Conservation (phyloP, 2,329 filamentous ascomycete species). For the Aspergillus tamarii region DNA sequence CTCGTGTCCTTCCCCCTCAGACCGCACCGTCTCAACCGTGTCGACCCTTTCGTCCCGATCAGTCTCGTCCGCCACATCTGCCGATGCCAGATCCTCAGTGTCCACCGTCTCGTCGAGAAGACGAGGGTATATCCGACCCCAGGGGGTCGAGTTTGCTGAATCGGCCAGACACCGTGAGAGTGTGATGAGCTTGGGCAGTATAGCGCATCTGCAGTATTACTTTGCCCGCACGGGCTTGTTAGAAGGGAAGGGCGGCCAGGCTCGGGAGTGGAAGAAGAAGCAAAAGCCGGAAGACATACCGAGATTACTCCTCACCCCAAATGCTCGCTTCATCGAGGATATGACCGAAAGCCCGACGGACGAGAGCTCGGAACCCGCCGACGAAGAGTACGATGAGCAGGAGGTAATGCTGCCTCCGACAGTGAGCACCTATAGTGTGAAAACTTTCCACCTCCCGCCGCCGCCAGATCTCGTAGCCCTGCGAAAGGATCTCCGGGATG, state of each 20-base stretch:
- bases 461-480: conserved; percentile 82
- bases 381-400: conserved; percentile 62
- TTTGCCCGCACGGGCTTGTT: conserved; percentile 92
- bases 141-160: conserved; percentile 84
- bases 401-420: conserved; percentile 91
- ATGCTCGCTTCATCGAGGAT: conserved; percentile 44
- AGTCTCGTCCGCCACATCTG: conserved; percentile 47
- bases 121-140: conserved; percentile 84
- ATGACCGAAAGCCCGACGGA: conserved; percentile 58
- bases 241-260: conserved; percentile 89
- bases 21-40: conserved; percentile 50
- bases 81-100: conserved; percentile 46
- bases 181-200: conserved; percentile 94
- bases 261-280: conserved; percentile 68
- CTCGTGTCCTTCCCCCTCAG: conserved; percentile 45
- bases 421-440: conserved; percentile 90
- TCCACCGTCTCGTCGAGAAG: conserved; percentile 54
- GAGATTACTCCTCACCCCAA: conserved; percentile 42
- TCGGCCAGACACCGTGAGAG: conserved; percentile 90
- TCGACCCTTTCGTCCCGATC: conserved; percentile 52
- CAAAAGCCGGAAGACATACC: conserved; percentile 43
- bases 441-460: conserved; percentile 77
- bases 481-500: conserved; percentile 68
- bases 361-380: conserved; percentile 42
- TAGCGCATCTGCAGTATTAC: conserved; percentile 97